Percentiles rank a stretch among this genome's conserved stretches.
phyloP scores from a whole-genome alignment of 139 green algal species.

The Penium margaritaceum region DNA sequence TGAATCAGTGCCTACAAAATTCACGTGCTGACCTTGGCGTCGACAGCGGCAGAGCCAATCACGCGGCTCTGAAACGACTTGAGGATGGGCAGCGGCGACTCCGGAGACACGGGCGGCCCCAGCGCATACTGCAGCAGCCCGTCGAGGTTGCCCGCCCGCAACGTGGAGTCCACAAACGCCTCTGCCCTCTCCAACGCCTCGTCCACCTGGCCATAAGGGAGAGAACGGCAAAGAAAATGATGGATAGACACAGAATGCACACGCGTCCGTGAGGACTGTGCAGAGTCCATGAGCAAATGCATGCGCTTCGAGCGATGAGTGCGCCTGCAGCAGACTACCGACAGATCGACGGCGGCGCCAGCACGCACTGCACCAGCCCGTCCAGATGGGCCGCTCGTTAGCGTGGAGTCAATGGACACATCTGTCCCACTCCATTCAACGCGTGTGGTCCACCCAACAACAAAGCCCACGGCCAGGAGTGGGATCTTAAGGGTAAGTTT shows the following conservation, averaged over 20 bases:
- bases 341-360: neutral
- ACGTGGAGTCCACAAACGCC: conserved; percentile 38
- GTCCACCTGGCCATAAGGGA: conserved; percentile 43
- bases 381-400: too few species aligned
- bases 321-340: too few species aligned
- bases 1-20: too few species aligned
- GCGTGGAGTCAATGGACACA: too few species aligned
- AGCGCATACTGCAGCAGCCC: conserved; percentile 29
- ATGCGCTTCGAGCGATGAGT: too few species aligned
- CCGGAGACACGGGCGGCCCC: neutral
- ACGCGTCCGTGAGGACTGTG: too few species aligned
- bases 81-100: conserved; percentile 5
- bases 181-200: conserved; percentile 38
- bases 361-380: neutral
- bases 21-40: conserved; percentile 28
- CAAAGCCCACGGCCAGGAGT: too few species aligned
- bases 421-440: too few species aligned
- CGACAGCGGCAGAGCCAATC: neutral
- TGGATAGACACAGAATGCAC: neutral
- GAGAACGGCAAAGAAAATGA: neutral
- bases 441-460: too few species aligned
- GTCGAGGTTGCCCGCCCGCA: conserved; percentile 31
- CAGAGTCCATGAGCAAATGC: too few species aligned
- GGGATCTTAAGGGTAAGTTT: too few species aligned
- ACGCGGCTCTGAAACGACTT: conserved; percentile 32